Evolutionary conservation across 257 asterid species (phyloP).

Genomic region (Primulina tabacum): DNA sequence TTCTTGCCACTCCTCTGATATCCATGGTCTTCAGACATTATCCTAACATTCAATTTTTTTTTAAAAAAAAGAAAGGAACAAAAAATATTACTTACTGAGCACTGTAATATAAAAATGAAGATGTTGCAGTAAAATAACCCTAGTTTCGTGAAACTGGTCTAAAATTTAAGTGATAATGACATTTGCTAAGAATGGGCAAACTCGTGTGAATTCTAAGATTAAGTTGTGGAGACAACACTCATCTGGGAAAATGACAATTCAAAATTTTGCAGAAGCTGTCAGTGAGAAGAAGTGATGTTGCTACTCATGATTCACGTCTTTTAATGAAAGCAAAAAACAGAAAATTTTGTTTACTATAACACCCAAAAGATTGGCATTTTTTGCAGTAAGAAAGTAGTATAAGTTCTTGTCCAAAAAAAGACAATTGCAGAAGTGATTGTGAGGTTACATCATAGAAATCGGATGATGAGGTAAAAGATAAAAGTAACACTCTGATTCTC

Average conservation of each 20-base stretch:
- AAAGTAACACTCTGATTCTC: constrained; percentile 28
- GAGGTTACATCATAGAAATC: constrained; percentile 1
- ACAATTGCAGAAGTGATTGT: constrained; percentile 2
- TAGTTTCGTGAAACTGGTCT: constrained; percentile 32
- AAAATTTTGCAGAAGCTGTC: constrained; percentile 3
- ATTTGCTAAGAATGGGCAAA: constrained; percentile 31
- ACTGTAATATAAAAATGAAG: constrained; percentile 3
- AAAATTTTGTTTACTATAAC: background rate
- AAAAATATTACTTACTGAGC: background rate
- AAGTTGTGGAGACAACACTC: constrained; percentile 27
- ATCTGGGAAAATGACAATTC: constrained; percentile 33
- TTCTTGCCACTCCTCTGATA: constrained; percentile 93
- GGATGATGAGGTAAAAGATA: constrained; percentile 9
- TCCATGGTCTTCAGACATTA: constrained; percentile 86
- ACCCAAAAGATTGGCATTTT: constrained; percentile 17
- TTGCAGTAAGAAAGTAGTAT: constrained; percentile 25
- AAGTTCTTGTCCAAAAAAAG: constrained; percentile 15
- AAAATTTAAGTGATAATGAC: constrained; percentile 48
- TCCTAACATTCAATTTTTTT: constrained; percentile 39
- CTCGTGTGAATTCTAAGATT: constrained; percentile 37
- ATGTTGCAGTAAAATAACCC: constrained; percentile 44
- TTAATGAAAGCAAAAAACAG: constrained; percentile 13
- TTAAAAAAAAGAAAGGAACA: no score
- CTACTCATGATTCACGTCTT: constrained; percentile 22
- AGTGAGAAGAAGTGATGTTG: background rate